phyloP scores from a whole-genome alignment of 805 yeast species.

The Kazachstania viticola region DNA sequence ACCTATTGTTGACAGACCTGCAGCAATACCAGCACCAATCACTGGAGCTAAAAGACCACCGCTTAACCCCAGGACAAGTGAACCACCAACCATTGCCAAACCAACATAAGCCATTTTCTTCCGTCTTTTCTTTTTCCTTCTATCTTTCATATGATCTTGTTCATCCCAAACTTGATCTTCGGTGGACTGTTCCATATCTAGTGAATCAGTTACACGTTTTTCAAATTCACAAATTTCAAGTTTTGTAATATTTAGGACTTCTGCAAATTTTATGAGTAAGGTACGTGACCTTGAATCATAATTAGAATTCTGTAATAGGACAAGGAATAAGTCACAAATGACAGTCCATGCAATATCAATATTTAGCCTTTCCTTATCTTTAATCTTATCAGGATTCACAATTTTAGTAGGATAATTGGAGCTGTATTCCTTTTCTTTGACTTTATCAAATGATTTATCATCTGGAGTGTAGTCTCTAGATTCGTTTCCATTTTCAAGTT shows the following conservation, averaged over 20 bases:
- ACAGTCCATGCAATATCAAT: constrained; percentile 89
- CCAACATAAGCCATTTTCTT: constrained; percentile 80
- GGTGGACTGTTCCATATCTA: constrained; percentile 76
- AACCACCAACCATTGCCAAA: constrained; percentile 92
- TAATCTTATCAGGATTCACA: constrained; percentile 25
- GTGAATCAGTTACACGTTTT: constrained; percentile 75
- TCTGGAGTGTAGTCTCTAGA: neutral
- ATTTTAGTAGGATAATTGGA: constrained; percentile 8
- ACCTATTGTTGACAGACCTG: constrained; percentile 91
- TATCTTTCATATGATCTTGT: constrained; percentile 49
- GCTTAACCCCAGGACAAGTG: constrained; percentile 83
- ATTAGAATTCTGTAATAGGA: constrained; percentile 68
- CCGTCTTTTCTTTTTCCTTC: constrained; percentile 54
- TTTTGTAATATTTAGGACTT: constrained; percentile 41
- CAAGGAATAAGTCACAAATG: constrained; percentile 77
- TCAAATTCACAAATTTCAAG: constrained; percentile 82
- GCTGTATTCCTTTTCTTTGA: constrained; percentile 3
- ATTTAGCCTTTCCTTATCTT: constrained; percentile 32
- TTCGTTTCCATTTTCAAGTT: neutral
- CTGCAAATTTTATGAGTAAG: constrained; percentile 58
- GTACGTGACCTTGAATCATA: constrained; percentile 87
- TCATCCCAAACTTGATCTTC: constrained; percentile 69
- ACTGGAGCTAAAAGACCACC: constrained; percentile 96
- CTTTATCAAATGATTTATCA: constrained; percentile 1
- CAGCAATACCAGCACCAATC: constrained; percentile 96